Evolutionary conservation across 1,284 basidiomycete genomes (phyloP).

Genomic region (Agaricales sp.): DNA sequence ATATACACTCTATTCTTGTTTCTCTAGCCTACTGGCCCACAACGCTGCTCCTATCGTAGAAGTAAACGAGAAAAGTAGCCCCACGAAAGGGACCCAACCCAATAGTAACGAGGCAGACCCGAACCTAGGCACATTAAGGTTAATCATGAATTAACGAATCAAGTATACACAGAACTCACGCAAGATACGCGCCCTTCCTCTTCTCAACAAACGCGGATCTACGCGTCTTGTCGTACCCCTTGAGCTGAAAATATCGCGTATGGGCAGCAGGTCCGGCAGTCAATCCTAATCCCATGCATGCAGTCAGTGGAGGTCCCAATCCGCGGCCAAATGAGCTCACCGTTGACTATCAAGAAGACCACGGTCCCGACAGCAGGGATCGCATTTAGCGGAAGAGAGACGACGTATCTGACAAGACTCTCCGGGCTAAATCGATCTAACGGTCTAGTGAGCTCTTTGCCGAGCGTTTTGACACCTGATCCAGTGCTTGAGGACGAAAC

Average conservation of each 20-base stretch:
- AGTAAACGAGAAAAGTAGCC: slow-evolving; percentile 42
- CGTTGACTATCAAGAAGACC: slow-evolving; percentile 47
- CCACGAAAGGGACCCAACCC: slow-evolving; percentile 52
- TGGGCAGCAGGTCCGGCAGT: slow-evolving; percentile 54
- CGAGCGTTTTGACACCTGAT: slow-evolving; percentile 22
- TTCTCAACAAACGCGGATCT: slow-evolving; percentile 43
- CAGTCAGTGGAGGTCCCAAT: not conserved
- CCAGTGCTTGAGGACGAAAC: slow-evolving; percentile 14
- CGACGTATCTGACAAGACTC: slow-evolving; percentile 32
- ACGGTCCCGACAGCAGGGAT: slow-evolving; percentile 60
- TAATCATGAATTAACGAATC: not conserved
- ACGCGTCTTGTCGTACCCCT: slow-evolving; percentile 36
- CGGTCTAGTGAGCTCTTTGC: slow-evolving; percentile 28
- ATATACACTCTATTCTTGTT: too few species aligned
- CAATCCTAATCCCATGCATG: slow-evolving; percentile 18
- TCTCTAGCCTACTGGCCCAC: slow-evolving; percentile 59
- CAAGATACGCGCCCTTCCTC: slow-evolving; percentile 31
- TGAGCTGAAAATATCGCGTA: slow-evolving; percentile 61
- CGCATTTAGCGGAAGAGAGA: slow-evolving; percentile 53
- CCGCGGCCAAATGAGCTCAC: slow-evolving; percentile 14
- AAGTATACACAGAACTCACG: slow-evolving; percentile 25
- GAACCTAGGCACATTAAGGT: slow-evolving; percentile 32
- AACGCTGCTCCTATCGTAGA: slow-evolving; percentile 60
- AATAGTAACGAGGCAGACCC: slow-evolving; percentile 50
- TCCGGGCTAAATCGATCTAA: slow-evolving; percentile 24